Base-by-base conservation (phyloP, 441 rosid genomes). In the Aquilaria agallochum region DNA sequence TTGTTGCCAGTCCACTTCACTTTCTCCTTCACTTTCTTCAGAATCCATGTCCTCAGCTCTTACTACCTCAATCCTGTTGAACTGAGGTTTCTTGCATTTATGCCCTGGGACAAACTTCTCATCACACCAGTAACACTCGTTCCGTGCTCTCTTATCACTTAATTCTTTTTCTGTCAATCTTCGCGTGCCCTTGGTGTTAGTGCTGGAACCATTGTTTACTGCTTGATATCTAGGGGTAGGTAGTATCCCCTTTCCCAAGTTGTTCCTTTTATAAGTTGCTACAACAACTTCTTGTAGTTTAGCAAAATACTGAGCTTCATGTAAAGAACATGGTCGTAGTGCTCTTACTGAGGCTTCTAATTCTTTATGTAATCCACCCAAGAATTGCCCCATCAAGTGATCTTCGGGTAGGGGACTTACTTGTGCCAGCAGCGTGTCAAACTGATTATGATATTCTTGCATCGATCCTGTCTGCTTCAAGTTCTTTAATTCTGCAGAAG, bases 251-350 rank as follows among this genome's bases (percentile, higher is more conserved):
- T 3, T 49, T 2, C 3, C n/a, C 8, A 10, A 1, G 4, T 11
- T 3, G 12, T 2, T 49, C 20, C 57, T 11, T 14, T 42, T 15
- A 15, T 15, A 15, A 15, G 15, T 15, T 15, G 15, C 15, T 15
- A 15, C 15, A 55, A 47, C 58, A 59, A 13, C 67, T 58, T 66
- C 3, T 20, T 11, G 42, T 52, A 6, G 12, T 46, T 46, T 46
- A 12, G 49, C 0, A 6, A 46, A 46, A 46, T 46, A 5, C 9
- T 46, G 12, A 5, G 49, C 49, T 5, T 46, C 49, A 0, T 5
- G 8, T 14, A 49, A 11, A 2, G 5, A 49, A 10, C 15, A 49
- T 15, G 51, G 15, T 49, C 15, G 2, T 9, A 11, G 2, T 3
- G 15, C 15, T 3, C n/a, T 14, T 3, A 49, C 51, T 10, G 2